Evolutionary conservation across 2,329 filamentous ascomycete genomes (phyloP).

Genomic region (Botryotinia globosa): DNA sequence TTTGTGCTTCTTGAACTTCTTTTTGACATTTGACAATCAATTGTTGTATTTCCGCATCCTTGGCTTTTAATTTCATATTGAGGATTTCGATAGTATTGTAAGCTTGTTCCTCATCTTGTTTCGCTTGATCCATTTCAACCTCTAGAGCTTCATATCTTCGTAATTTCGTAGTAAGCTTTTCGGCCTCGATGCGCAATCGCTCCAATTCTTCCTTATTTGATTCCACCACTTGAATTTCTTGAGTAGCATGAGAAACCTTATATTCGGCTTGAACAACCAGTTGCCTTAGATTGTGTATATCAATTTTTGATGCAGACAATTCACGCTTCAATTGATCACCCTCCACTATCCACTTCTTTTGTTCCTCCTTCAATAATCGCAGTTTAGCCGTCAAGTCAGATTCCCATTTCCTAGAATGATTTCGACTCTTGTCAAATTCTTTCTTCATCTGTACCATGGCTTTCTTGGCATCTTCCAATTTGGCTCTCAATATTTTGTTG

Average conservation of each 20-base stretch:
- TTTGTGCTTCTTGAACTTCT: constrained; percentile 44
- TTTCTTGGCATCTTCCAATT: constrained; percentile 70
- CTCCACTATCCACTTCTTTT: constrained; percentile 61
- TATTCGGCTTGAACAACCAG: constrained; percentile 68
- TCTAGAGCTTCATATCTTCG: constrained; percentile 64
- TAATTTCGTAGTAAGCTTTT: constrained; percentile 58
- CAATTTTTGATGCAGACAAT: constrained; percentile 54
- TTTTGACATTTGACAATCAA: constrained; percentile 22
- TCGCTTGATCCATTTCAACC: constrained; percentile 54
- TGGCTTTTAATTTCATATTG: constrained; percentile 53
- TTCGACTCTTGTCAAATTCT: constrained; percentile 69
- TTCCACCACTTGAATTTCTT: constrained; percentile 62
- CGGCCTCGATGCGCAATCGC: constrained; percentile 56
- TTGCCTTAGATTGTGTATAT: constrained; percentile 62
- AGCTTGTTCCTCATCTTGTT: constrained; percentile 57
- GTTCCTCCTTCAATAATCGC: constrained; percentile 64
- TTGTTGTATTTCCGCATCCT: constrained; percentile 47
- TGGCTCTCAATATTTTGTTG: constrained; percentile 70
- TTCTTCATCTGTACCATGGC: constrained; percentile 67
- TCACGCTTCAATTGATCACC: constrained; percentile 56
- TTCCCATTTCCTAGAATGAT: constrained; percentile 76
- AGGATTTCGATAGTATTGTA: constrained; percentile 58
- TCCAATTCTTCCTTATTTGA: constrained; percentile 60
- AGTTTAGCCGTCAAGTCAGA: constrained; percentile 66
- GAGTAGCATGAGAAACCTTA: constrained; percentile 60